phyloP scores from a whole-genome alignment of 78 protist genomes.

The Cyanophora paradoxa region DNA sequence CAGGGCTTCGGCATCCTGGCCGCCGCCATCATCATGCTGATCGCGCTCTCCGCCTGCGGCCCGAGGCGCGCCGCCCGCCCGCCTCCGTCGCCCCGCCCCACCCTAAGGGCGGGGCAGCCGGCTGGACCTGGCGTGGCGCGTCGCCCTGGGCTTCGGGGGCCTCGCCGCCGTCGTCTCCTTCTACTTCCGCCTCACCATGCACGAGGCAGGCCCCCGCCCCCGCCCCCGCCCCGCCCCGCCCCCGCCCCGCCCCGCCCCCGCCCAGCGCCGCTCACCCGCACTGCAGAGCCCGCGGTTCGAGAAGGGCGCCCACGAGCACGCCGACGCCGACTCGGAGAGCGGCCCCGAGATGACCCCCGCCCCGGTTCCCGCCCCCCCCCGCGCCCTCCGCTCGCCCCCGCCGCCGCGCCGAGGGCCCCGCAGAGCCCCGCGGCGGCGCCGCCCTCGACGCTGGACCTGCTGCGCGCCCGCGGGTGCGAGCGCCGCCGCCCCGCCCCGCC shows the following conservation, averaged over 20 bases:
- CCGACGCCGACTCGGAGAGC: not conserved
- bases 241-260: not conserved
- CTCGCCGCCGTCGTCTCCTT: slow-evolving; percentile 4
- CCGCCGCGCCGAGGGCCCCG: too few relatives aligned
- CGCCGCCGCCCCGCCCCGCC: not conserved
- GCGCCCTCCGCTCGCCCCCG: too few relatives aligned
- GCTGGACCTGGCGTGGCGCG: slow-evolving; percentile 59
- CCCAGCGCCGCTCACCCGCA: not conserved
- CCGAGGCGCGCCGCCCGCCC: too few relatives aligned
- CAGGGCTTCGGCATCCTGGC: slow-evolving; percentile 62
- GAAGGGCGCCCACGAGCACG: not conserved
- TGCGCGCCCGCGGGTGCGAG: not conserved
- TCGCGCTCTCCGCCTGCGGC: slow-evolving; percentile 3
- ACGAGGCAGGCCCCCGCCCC: not conserved
- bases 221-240: not conserved
- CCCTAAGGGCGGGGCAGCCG: not conserved
- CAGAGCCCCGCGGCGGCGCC: too few relatives aligned
- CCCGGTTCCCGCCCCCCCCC: too few relatives aligned
- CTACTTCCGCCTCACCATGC: not conserved
- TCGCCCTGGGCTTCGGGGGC: slow-evolving; percentile 8
- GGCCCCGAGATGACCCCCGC: not conserved
- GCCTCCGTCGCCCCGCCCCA: not conserved
- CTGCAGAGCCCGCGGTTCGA: slow-evolving; percentile 1
- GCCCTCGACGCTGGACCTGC: too few relatives aligned
- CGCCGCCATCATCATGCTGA: slow-evolving; percentile 36